These are phyloP conservation scores for Isochrysis galbana DNA, from an alignment of 78 protist genomes.

Conservation along the genomic window DNA sequence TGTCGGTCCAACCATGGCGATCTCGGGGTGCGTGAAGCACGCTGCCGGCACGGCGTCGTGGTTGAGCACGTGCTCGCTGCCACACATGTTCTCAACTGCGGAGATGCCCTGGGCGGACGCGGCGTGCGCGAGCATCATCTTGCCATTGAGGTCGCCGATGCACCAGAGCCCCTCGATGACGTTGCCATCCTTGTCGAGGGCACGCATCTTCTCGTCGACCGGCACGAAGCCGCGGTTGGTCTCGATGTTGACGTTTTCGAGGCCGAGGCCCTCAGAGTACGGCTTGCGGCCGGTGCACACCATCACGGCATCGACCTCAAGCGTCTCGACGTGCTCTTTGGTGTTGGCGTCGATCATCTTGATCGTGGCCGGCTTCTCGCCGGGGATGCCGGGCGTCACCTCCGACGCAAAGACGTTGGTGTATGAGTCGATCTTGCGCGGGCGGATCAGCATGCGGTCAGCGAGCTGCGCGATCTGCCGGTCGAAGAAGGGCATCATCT, in stretches of 20 bases:
- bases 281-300: constrained; percentile 35
- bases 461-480: constrained; percentile 19
- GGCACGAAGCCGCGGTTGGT: constrained; percentile 42
- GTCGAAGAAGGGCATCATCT: constrained; percentile 24
- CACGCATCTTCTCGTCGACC: constrained; percentile 36
- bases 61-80: constrained; percentile 22
- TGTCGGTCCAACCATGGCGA: constrained; percentile 38
- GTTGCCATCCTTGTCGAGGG: constrained; percentile 2
- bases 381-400: constrained; percentile 38
- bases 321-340: constrained; percentile 13
- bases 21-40: constrained; percentile 61
- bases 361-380: constrained; percentile 28
- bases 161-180: background rate
- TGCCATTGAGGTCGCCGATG: constrained; percentile 56
- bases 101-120: constrained; percentile 54
- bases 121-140: constrained; percentile 58
- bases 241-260: background rate
- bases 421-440: constrained; percentile 32
- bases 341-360: constrained; percentile 44
- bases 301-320: constrained; percentile 46
- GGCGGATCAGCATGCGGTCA: constrained; percentile 13
- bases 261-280: constrained; percentile 35
- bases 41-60: constrained; percentile 52
- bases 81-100: constrained; percentile 49
- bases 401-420: constrained; percentile 41